Conservation (phyloP, 2,329 filamentous ascomycete species). For the Berkeleyomyces rouxiae region DNA sequence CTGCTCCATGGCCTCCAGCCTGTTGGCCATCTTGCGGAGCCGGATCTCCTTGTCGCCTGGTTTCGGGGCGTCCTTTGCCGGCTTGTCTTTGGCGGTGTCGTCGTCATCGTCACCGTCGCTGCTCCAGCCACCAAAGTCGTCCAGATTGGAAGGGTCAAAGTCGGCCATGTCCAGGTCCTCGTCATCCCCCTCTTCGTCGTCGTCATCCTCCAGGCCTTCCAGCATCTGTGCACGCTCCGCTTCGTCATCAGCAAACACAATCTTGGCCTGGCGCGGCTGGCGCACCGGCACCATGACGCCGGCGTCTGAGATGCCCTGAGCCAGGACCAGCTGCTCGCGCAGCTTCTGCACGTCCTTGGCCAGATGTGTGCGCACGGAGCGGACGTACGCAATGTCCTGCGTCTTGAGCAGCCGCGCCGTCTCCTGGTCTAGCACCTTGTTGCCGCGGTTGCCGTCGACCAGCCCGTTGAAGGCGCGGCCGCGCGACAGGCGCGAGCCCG, state of each 20-base stretch:
- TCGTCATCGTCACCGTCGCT: conserved; percentile 22
- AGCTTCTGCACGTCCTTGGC: conserved; percentile 39
- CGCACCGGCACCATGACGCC: not conserved
- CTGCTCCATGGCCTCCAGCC: conserved; percentile 34
- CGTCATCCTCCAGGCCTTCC: conserved; percentile 23
- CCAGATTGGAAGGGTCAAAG: conserved; percentile 15
- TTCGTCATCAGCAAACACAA: conserved; percentile 24
- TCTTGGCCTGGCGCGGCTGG: conserved; percentile 20
- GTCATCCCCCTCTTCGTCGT: conserved; percentile 20
- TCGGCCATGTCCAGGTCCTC: conserved; percentile 13
- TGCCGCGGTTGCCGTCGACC: conserved; percentile 40
- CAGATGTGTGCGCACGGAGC: conserved; percentile 44
- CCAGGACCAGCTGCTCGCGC: conserved; percentile 36
- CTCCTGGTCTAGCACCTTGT: conserved; percentile 37
- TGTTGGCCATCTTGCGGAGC: conserved; percentile 29
- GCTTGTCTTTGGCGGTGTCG: conserved; percentile 27
- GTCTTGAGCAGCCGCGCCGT: conserved; percentile 49
- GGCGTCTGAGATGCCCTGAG: conserved; percentile 19
- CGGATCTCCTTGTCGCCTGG: conserved; percentile 17
- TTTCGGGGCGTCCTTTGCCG: conserved; percentile 17
- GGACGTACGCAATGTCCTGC: conserved; percentile 48
- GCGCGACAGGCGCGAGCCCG: conserved; percentile 31
- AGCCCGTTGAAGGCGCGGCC: conserved; percentile 38
- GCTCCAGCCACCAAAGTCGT: conserved; percentile 9
- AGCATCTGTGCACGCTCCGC: conserved; percentile 19